phyloP scores from a whole-genome alignment of 2,329 filamentous ascomycete species.

The Phaeosphaeriaceae sp. region DNA sequence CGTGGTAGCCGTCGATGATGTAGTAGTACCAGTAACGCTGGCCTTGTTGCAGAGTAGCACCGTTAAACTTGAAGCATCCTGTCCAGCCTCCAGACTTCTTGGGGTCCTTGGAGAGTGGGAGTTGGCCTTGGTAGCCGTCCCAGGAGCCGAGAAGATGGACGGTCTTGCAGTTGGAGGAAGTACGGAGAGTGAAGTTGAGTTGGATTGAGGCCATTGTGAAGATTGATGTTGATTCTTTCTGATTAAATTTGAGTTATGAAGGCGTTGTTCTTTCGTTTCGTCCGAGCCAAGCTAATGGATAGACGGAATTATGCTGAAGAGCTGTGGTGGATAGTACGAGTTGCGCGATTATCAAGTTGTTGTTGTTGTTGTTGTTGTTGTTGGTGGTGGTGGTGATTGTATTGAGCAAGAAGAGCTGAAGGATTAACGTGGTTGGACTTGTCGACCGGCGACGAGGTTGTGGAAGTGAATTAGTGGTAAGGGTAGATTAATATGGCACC shows the following conservation, averaged over 20 bases:
- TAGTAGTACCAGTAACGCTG: conserved; percentile 99
- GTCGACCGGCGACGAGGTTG: conserved; percentile 52
- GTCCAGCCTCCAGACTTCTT: conserved; percentile 92
- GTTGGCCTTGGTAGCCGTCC: conserved; percentile 95
- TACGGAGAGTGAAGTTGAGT: conserved; percentile 94
- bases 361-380: conserved; percentile 31
- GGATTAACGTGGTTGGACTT: conserved; percentile 48
- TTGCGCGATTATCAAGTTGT: conserved; percentile 34
- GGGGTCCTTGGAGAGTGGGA: conserved; percentile 89
- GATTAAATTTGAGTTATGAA: conserved; percentile 32
- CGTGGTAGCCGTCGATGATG: conserved; percentile 99
- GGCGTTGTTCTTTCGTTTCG: conserved; percentile 32
- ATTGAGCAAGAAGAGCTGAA: conserved; percentile 57
- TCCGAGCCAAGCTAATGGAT: conserved; percentile 48
- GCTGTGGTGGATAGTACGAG: conserved; percentile 43
- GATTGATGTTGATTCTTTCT: conserved; percentile 32
- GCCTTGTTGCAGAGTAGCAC: conserved; percentile 81
- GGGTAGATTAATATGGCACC: conserved; percentile 51
- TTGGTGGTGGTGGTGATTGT: conserved; percentile 33
- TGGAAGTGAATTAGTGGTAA: conserved; percentile 44
- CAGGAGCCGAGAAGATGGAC: conserved; percentile 97
- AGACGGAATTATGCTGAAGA: conserved; percentile 45
- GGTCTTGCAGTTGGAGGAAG: conserved; percentile 94
- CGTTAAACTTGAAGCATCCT: conserved; percentile 95
- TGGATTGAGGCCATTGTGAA: conserved; percentile 83